These are phyloP conservation scores for Casuarina equisetifolia DNA, from an alignment of 306 rosid genomes.

Conservation along the genomic window DNA sequence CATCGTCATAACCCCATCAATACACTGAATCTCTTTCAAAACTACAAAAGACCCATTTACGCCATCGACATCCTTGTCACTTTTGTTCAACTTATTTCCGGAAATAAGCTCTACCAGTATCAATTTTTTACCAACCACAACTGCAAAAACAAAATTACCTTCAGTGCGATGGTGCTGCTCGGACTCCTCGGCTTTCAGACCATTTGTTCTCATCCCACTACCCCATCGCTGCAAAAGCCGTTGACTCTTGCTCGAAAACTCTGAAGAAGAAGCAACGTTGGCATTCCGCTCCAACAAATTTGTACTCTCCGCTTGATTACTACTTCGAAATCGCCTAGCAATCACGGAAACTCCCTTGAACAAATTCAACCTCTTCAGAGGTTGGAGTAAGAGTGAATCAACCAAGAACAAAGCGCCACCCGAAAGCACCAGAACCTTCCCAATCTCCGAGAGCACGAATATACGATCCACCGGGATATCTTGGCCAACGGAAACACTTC, in stretches of 20 bases:
- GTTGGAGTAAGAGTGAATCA: conserved; percentile 56
- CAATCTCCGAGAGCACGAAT: conserved; percentile 51
- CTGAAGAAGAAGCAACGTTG: conserved; percentile 22
- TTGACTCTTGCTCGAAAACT: conserved; percentile 45
- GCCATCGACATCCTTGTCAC: conserved; percentile 48
- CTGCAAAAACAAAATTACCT: conserved; percentile 55
- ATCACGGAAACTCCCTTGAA: conserved; percentile 60
- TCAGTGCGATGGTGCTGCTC: conserved; percentile 39
- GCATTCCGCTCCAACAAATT: conserved; percentile 32
- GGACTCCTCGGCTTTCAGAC: conserved; percentile 61
- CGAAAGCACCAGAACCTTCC: conserved; percentile 59
- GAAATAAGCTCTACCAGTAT: conserved; percentile 67
- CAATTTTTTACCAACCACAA: conserved; percentile 63
- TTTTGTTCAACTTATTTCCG: conserved; percentile 45
- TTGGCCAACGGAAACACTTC: conserved; percentile 51
- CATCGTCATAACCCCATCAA: conserved; percentile 72
- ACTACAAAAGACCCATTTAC: conserved; percentile 50
- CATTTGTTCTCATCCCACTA: conserved; percentile 58
- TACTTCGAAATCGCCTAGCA: conserved; percentile 48
- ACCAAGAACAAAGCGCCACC: conserved; percentile 68
- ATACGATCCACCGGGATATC: conserved; percentile 51
- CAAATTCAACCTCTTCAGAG: conserved; percentile 52
- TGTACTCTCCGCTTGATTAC: conserved; percentile 49
- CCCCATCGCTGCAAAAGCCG: conserved; percentile 75
- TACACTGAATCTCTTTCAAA: conserved; percentile 77